Evolutionary conservation across 1,284 basidiomycete genomes (phyloP).

Genomic region (Microstroma glucosiphilum): DNA sequence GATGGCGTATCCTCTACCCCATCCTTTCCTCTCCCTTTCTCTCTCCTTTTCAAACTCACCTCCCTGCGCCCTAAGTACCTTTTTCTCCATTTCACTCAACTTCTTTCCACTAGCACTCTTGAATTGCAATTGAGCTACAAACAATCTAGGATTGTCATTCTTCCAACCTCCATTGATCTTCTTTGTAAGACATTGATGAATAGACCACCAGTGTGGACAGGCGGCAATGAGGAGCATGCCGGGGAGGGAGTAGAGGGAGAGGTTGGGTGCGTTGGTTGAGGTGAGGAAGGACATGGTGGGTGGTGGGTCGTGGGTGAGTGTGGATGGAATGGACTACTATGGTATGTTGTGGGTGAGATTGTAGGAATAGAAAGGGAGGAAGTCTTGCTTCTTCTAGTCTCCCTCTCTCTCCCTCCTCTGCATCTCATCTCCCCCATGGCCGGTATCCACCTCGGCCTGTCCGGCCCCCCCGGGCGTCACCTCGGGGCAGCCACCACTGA

Average conservation of each 20-base stretch:
- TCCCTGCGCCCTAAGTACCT: constrained; percentile 31
- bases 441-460: too few species aligned
- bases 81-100: constrained; percentile 23
- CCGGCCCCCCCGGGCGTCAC: too few species aligned
- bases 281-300: not conserved
- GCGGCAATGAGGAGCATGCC: constrained; percentile 23
- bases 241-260: constrained; percentile 19
- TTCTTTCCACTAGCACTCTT: constrained; percentile 21
- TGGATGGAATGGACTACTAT: too few species aligned
- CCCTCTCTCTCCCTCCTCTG: too few species aligned
- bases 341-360: too few species aligned
- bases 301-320: too few species aligned
- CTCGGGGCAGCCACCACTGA: too few species aligned
- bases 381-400: too few species aligned
- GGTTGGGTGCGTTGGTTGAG: constrained; percentile 15
- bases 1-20: too few species aligned
- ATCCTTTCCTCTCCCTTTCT: too few species aligned
- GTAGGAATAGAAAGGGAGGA: too few species aligned
- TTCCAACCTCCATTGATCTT: constrained; percentile 37
- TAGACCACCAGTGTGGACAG: constrained; percentile 36
- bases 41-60: not conserved
- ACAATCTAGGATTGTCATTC: constrained; percentile 38
- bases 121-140: constrained; percentile 23
- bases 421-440: too few species aligned
- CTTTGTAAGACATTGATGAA: constrained; percentile 28